Conservation (phyloP, 129 eudicot genomes). For the Chrysanthemum seticuspe region DNA sequence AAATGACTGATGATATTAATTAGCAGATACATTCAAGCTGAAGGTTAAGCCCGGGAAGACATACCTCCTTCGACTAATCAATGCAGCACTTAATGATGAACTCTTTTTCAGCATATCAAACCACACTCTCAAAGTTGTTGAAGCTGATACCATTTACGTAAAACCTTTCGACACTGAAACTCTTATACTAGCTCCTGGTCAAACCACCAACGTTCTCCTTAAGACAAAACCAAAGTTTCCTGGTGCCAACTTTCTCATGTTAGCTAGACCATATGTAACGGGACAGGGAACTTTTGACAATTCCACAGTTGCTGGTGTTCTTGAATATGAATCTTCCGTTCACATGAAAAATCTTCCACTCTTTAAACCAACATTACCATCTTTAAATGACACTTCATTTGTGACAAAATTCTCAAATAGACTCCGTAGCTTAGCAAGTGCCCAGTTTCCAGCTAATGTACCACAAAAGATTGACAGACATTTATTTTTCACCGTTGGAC, state of each 20-base stretch:
- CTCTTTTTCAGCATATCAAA: slow-evolving; percentile 33
- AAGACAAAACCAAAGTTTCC: slow-evolving; percentile 40
- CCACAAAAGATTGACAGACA: slow-evolving; percentile 29
- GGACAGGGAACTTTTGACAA: slow-evolving; percentile 27
- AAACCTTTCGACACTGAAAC: slow-evolving; percentile 43
- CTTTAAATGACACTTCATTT: slow-evolving; percentile 24
- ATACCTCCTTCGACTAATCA: no score
- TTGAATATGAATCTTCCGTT: slow-evolving; percentile 16
- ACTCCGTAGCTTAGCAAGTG: slow-evolving; percentile 29
- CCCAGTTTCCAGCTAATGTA: slow-evolving; percentile 18
- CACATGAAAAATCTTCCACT: slow-evolving; percentile 8
- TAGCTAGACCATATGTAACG: slow-evolving; percentile 17
- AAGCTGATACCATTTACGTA: slow-evolving; percentile 32
- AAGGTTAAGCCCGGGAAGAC: slow-evolving; percentile 6
- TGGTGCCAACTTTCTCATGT: slow-evolving; percentile 28
- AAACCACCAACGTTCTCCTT: slow-evolving; percentile 57
- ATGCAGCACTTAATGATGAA: slow-evolving; percentile 11
- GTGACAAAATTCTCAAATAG: slow-evolving; percentile 20
- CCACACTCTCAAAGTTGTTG: slow-evolving; percentile 33
- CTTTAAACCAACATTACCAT: slow-evolving; percentile 27
- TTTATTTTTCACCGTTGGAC: slow-evolving; percentile 35
- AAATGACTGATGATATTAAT: not conserved
- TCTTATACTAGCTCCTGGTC: slow-evolving; percentile 53
- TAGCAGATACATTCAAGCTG: slow-evolving; percentile 32
- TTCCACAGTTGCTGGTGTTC: slow-evolving; percentile 30